phyloP scores from a whole-genome alignment of 345 rosid genomes.

The Stellera chamaejasme region DNA sequence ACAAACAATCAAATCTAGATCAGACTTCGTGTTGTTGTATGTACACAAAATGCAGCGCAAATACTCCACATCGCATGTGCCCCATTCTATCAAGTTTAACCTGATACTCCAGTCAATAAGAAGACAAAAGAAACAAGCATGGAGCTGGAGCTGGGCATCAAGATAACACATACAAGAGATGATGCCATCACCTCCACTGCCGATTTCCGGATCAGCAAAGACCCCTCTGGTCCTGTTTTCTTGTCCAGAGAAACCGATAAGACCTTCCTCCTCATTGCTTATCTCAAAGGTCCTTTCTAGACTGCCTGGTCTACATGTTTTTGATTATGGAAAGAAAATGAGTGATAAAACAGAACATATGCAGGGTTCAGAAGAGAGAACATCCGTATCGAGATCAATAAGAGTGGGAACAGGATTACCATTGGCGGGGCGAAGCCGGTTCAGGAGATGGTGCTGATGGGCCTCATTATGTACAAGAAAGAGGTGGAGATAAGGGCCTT shows the following conservation, averaged over 20 bases:
- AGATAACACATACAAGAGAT: conserved; percentile 60
- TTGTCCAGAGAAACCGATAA: conserved; percentile 63
- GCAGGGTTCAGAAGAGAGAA: conserved; percentile 63
- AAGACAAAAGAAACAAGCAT: conserved; percentile 15
- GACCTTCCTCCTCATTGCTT: conserved; percentile 52
- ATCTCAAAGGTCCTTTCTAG: conserved; percentile 51
- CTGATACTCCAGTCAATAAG: background rate
- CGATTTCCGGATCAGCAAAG: conserved; percentile 41
- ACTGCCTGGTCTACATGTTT: conserved; percentile 6
- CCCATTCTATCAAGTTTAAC: background rate
- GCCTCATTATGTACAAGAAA: conserved; percentile 51
- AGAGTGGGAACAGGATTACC: conserved; percentile 47
- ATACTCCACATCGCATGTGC: background rate
- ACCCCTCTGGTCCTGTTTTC: conserved; percentile 46
- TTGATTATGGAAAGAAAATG: background rate
- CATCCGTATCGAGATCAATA: conserved; percentile 54
- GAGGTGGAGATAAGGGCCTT: conserved; percentile 53
- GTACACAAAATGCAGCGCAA: background rate
- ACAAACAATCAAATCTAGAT: background rate
- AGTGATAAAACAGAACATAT: background rate
- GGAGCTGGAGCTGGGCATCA: conserved; percentile 83
- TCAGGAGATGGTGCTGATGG: conserved; percentile 56
- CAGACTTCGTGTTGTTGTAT: background rate
- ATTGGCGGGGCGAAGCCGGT: conserved; percentile 56
- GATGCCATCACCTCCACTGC: conserved; percentile 36